Evolutionary conservation across 805 yeast genomes (phyloP).

Genomic region (Grigorovia transvaalensis): DNA sequence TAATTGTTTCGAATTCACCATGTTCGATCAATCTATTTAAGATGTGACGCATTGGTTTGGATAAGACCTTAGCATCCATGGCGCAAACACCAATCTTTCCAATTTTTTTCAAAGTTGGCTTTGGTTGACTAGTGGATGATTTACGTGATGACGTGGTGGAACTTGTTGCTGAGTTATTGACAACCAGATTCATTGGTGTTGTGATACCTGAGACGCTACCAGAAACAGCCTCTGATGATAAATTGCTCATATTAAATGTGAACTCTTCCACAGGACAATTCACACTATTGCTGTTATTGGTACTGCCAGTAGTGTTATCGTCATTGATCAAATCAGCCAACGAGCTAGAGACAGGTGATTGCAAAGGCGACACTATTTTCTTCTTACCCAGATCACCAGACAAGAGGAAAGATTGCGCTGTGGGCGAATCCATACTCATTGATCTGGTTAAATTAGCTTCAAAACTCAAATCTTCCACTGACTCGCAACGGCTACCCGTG

Average conservation of each 20-base stretch:
- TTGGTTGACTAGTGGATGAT: constrained; percentile 16
- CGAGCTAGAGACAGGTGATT: not conserved
- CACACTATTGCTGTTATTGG: not conserved
- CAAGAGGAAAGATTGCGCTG: not conserved
- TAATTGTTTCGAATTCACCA: constrained; percentile 93
- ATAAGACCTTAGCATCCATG: constrained; percentile 92
- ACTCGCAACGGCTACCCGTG: constrained; percentile 4
- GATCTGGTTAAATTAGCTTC: constrained; percentile 19
- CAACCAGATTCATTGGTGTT: not conserved
- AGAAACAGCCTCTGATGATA: not conserved
- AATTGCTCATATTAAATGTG: not conserved
- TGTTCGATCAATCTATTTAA: constrained; percentile 77
- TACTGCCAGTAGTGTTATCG: not conserved
- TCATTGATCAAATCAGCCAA: not conserved
- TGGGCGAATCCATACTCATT: constrained; percentile 15
- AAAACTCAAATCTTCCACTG: constrained; percentile 19
- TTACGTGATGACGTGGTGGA: constrained; percentile 23
- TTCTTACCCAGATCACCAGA: not conserved
- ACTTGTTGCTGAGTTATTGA: constrained; percentile 10
- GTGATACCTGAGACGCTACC: not conserved
- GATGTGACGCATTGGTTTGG: constrained; percentile 91
- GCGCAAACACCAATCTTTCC: constrained; percentile 99
- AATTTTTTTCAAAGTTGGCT: constrained; percentile 49
- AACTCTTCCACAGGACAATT: not conserved
- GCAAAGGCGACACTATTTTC: not conserved